Percentiles rank a stretch among this genome's conserved stretches.
phyloP scores from a whole-genome alignment of 1,139 yeast genomes.

The Chernovozyma aurita region DNA sequence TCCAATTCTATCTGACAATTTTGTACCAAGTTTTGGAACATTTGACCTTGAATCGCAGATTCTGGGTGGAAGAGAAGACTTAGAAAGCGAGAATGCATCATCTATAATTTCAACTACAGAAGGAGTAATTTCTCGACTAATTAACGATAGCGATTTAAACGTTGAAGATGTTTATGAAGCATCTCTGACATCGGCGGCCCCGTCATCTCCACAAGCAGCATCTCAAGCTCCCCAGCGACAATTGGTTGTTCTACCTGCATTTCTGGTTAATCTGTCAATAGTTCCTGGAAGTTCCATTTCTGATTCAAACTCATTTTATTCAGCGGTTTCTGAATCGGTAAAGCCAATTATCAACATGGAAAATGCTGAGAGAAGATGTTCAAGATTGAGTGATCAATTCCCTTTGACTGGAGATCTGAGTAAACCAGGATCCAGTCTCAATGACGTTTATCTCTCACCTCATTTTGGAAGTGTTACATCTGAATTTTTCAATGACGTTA shows the following conservation, averaged over 20 bases:
- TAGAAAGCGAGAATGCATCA: slow-evolving; percentile 1
- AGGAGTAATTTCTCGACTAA: slow-evolving; percentile 1
- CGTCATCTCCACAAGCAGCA: too few relatives aligned
- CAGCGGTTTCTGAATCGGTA: slow-evolving; percentile 2
- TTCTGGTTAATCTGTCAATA: neutral
- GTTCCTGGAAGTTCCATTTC: neutral
- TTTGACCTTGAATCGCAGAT: slow-evolving; percentile 5
- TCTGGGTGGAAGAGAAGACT: neutral
- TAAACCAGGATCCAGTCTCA: slow-evolving; percentile 24
- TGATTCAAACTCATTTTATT: slow-evolving; percentile 2
- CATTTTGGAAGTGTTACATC: slow-evolving; percentile 2
- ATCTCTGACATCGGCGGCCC: too few relatives aligned
- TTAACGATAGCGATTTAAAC: neutral
- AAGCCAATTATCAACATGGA: too few relatives aligned
- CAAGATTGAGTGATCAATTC: too few relatives aligned
- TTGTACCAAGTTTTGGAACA: slow-evolving; percentile 2
- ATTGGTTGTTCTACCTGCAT: neutral
- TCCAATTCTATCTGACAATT: neutral
- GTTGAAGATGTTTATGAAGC: neutral
- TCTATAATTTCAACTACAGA: neutral
- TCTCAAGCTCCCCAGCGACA: neutral
- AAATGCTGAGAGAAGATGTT: too few relatives aligned
- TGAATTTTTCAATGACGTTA: neutral
- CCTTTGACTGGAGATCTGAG: neutral
- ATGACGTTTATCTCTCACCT: slow-evolving; percentile 14